Percentiles rank a stretch among this genome's conserved stretches.
phyloP scores from a whole-genome alignment of 2,329 filamentous ascomycete species.

The Fonsecaea pedrosoi region DNA sequence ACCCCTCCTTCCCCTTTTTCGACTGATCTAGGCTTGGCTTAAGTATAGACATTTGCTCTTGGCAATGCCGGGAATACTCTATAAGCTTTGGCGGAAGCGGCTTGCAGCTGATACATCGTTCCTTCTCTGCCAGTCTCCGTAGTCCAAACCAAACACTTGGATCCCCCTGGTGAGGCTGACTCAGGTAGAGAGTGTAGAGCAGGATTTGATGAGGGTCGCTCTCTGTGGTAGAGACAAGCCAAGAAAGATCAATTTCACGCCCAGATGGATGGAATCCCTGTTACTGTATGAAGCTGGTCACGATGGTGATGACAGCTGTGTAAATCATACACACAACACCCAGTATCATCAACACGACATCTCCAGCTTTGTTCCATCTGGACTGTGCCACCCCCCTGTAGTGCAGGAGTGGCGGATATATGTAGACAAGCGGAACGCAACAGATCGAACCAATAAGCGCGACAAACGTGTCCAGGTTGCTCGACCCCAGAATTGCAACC shows the following conservation, averaged over 20 bases:
- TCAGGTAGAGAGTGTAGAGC: not conserved
- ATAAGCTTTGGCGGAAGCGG: not conserved
- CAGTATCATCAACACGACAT: slow-evolving; percentile 67
- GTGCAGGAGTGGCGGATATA: slow-evolving; percentile 75
- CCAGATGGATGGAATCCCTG: not conserved
- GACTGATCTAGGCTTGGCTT: not conserved
- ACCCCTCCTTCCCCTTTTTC: not conserved
- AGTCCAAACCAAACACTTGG: not conserved
- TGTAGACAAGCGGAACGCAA: slow-evolving; percentile 77
- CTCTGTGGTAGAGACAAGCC: not conserved
- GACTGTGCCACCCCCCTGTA: slow-evolving; percentile 69
- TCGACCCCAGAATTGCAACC: slow-evolving; percentile 69
- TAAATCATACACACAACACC: slow-evolving; percentile 73
- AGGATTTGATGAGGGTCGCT: not conserved
- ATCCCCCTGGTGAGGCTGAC: not conserved
- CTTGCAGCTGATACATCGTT: not conserved
- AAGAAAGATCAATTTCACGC: not conserved
- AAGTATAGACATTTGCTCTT: not conserved
- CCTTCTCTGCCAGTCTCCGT: not conserved
- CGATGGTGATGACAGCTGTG: slow-evolving; percentile 69
- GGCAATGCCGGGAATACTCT: not conserved
- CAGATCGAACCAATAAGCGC: slow-evolving; percentile 75
- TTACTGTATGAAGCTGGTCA: slow-evolving; percentile 33
- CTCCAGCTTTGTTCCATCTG: slow-evolving; percentile 62
- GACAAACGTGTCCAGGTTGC: slow-evolving; percentile 75